Evolutionary conservation across 2,329 filamentous ascomycete genomes (phyloP).

Genomic region (Ophiostoma sp.): DNA sequence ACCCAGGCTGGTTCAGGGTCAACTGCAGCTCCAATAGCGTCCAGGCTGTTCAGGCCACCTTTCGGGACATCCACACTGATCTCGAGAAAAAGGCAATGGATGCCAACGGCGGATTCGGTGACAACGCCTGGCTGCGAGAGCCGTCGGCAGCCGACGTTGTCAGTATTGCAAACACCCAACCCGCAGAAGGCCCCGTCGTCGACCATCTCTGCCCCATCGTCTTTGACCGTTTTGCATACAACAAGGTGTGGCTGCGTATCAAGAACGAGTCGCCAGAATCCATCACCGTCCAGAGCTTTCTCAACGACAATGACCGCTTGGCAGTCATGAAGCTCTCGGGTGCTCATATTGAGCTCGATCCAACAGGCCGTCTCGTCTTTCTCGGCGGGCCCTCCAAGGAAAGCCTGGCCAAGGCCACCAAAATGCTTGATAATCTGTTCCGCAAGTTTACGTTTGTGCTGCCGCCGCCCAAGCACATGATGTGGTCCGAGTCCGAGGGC

Average conservation of each 20-base stretch:
- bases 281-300: slow-evolving; percentile 24
- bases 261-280: slow-evolving; percentile 26
- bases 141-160: not conserved
- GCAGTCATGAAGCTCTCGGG: slow-evolving; percentile 23
- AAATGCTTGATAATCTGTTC: slow-evolving; percentile 29
- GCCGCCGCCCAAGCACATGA: slow-evolving; percentile 26
- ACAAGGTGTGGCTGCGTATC: slow-evolving; percentile 29
- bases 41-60: slow-evolving; percentile 24
- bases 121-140: not conserved
- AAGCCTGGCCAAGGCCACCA: slow-evolving; percentile 16
- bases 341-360: slow-evolving; percentile 21
- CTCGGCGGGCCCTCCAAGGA: slow-evolving; percentile 22
- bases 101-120: too few relatives aligned
- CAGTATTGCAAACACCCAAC: not conserved
- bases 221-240: slow-evolving; percentile 24
- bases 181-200: not conserved
- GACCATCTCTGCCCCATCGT: slow-evolving; percentile 25
- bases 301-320: slow-evolving; percentile 21
- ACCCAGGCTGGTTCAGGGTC: slow-evolving; percentile 30
- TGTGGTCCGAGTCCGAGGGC: slow-evolving; percentile 30
- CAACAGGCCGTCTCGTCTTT: slow-evolving; percentile 26
- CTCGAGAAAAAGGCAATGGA: slow-evolving; percentile 17
- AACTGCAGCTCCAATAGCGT: slow-evolving; percentile 26
- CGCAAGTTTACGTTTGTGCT: slow-evolving; percentile 18
- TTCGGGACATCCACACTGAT: slow-evolving; percentile 22